These are phyloP conservation scores for Cicer chorassanicum DNA, from an alignment of 306 rosid species.

Conservation along the genomic window DNA sequence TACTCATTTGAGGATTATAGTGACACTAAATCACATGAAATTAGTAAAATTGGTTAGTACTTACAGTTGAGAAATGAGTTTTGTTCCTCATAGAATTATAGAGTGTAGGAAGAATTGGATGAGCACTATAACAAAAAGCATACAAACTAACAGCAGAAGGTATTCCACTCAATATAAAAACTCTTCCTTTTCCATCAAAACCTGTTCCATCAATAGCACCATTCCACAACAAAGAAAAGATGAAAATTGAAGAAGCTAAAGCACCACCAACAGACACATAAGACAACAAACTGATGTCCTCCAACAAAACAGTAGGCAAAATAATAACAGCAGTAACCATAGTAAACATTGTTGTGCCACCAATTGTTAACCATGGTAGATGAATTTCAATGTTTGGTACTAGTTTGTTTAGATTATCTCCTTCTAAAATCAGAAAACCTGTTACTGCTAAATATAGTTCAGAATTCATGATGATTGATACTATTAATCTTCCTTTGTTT, in stretches of 20 bases:
- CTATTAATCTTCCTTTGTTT: slow-evolving; percentile 57
- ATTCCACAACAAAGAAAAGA: slow-evolving; percentile 64
- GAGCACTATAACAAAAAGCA: slow-evolving; percentile 83
- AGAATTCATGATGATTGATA: slow-evolving; percentile 63
- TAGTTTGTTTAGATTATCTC: slow-evolving; percentile 69
- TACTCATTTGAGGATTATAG: too few relatives aligned
- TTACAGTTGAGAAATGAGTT: slow-evolving; percentile 73
- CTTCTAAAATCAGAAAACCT: slow-evolving; percentile 79
- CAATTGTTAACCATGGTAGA: slow-evolving; percentile 53
- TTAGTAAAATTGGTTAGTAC: slow-evolving; percentile 17
- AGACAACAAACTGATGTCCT: slow-evolving; percentile 73
- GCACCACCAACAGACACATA: slow-evolving; percentile 84
- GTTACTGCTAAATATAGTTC: slow-evolving; percentile 80
- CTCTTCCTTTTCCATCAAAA: slow-evolving; percentile 62
- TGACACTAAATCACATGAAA: neutral
- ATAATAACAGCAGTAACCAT: slow-evolving; percentile 63
- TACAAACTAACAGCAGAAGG: slow-evolving; percentile 74
- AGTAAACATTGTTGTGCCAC: slow-evolving; percentile 58
- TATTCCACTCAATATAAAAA: slow-evolving; percentile 58
- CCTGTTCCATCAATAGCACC: slow-evolving; percentile 82
- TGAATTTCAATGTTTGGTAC: slow-evolving; percentile 53
- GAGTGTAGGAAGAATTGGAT: slow-evolving; percentile 80
- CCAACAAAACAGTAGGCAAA: slow-evolving; percentile 77
- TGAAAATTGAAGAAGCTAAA: slow-evolving; percentile 67
- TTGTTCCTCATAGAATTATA: slow-evolving; percentile 73